Evolutionary conservation across 2,329 filamentous ascomycete species (phyloP).

Genomic region (Cordyceps javanica): DNA sequence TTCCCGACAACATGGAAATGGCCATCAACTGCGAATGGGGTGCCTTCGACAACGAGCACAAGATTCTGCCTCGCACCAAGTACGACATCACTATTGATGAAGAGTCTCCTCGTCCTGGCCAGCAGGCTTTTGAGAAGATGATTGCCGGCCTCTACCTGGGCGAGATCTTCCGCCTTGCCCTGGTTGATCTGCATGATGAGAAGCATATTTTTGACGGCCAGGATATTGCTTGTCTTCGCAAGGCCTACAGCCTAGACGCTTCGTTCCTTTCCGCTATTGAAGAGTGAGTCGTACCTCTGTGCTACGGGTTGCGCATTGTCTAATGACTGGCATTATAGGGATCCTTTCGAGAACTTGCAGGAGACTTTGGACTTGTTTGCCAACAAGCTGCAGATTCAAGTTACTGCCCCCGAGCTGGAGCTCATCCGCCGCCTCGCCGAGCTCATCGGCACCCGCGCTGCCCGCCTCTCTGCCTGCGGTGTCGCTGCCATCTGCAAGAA

Average conservation of each 20-base stretch:
- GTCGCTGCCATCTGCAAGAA: constrained; percentile 96
- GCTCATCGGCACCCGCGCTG: constrained; percentile 89
- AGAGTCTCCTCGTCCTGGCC: constrained; percentile 84
- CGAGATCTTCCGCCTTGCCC: constrained; percentile 84
- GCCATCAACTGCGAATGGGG: constrained; percentile 98
- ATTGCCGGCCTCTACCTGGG: constrained; percentile 91
- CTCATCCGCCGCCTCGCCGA: constrained; percentile 84
- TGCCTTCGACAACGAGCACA: constrained; percentile 90
- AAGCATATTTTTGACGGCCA: constrained; percentile 76
- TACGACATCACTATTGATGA: constrained; percentile 87
- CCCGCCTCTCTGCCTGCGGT: constrained; percentile 87
- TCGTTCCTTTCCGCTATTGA: constrained; percentile 92
- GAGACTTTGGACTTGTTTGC: constrained; percentile 82
- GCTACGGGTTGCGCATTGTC: background rate
- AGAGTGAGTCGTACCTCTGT: constrained; percentile 50
- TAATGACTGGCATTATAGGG: constrained; percentile 41
- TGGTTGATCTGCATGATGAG: constrained; percentile 78
- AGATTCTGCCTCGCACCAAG: constrained; percentile 75
- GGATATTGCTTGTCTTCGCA: constrained; percentile 72
- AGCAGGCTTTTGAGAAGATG: constrained; percentile 98
- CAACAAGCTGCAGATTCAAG: constrained; percentile 64
- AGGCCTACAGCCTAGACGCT: constrained; percentile 83
- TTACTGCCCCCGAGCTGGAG: constrained; percentile 75
- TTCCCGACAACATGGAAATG: constrained; percentile 77
- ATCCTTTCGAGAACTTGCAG: constrained; percentile 90